Conservation (phyloP, 345 rosid species). For the Jatropha curcas region DNA sequence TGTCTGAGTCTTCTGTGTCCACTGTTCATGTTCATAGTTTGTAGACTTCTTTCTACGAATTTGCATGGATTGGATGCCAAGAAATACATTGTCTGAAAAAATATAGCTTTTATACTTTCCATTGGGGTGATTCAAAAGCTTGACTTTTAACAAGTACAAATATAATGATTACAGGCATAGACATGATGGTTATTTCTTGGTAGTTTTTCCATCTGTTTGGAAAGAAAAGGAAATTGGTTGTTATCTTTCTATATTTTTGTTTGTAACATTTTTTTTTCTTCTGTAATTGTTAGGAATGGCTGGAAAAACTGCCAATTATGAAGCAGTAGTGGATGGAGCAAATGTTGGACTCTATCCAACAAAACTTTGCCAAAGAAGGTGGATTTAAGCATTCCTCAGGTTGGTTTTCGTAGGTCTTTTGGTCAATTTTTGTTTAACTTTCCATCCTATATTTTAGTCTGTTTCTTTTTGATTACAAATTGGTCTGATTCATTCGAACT, state of each 20-base stretch:
- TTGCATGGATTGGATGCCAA: neutral
- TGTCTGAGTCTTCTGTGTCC: neutral
- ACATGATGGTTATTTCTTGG: neutral
- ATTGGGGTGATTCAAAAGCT: neutral
- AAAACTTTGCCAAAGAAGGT: constrained; percentile 85
- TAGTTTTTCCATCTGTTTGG: neutral
- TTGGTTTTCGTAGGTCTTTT: constrained; percentile 38
- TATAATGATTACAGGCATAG: too few species aligned
- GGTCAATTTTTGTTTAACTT: neutral
- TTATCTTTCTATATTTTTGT: neutral
- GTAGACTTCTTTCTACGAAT: neutral
- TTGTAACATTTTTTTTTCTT: constrained; percentile 6
- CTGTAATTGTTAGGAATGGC: constrained; percentile 57
- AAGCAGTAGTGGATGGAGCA: constrained; percentile 90
- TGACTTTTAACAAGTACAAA: neutral
- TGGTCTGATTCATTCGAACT: constrained; percentile 17
- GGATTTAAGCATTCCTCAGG: constrained; percentile 80
- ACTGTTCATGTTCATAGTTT: neutral
- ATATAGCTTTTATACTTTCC: neutral
- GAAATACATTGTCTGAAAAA: neutral
- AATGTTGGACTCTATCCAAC: constrained; percentile 88
- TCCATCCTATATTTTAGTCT: neutral
- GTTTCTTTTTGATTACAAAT: neutral
- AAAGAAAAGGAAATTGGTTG: neutral
- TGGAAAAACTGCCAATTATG: constrained; percentile 55